Evolutionary conservation across 768 basidiomycete species (phyloP).

Genomic region (Bullera alba): DNA sequence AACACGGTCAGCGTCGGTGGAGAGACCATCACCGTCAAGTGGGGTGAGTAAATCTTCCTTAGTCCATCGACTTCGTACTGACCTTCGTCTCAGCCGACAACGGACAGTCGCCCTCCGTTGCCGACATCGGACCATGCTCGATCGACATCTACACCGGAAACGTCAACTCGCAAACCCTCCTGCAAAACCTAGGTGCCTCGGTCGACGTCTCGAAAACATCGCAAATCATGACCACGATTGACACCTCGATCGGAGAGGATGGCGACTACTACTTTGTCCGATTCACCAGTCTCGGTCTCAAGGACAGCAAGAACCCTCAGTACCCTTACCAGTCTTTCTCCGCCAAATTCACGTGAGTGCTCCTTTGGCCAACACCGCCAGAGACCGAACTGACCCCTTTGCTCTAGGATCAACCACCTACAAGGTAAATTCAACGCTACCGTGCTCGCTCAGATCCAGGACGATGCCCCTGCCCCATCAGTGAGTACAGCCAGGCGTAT

Average conservation of each 20-base stretch:
- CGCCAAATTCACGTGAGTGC: slow-evolving; percentile 61
- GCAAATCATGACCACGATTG: slow-evolving; percentile 31
- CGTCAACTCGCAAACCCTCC: slow-evolving; percentile 32
- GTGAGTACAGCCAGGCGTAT: too few relatives aligned
- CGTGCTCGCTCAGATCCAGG: slow-evolving; percentile 56
- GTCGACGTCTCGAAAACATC: slow-evolving; percentile 42
- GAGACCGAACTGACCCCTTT: slow-evolving; percentile 7
- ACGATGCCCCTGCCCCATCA: slow-evolving; percentile 50
- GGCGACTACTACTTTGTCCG: slow-evolving; percentile 60
- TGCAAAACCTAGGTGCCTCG: slow-evolving; percentile 41
- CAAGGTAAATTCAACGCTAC: slow-evolving; percentile 58
- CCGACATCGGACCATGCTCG: slow-evolving; percentile 31
- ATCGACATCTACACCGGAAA: slow-evolving; percentile 44
- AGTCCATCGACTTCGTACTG: neutral
- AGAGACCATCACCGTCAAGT: slow-evolving; percentile 36
- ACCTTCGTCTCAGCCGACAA: slow-evolving; percentile 31
- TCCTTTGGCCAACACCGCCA: neutral
- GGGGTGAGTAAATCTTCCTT: slow-evolving; percentile 35
- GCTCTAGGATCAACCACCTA: slow-evolving; percentile 61
- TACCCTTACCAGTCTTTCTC: slow-evolving; percentile 68
- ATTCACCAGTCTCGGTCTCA: slow-evolving; percentile 56
- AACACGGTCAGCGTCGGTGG: slow-evolving; percentile 26
- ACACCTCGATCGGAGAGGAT: slow-evolving; percentile 37
- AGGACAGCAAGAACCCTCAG: slow-evolving; percentile 53
- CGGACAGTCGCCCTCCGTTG: slow-evolving; percentile 37